These are phyloP conservation scores for Parachaetomium inaequale DNA, from an alignment of 495 filamentous ascomycete genomes.

Conservation along the genomic window DNA sequence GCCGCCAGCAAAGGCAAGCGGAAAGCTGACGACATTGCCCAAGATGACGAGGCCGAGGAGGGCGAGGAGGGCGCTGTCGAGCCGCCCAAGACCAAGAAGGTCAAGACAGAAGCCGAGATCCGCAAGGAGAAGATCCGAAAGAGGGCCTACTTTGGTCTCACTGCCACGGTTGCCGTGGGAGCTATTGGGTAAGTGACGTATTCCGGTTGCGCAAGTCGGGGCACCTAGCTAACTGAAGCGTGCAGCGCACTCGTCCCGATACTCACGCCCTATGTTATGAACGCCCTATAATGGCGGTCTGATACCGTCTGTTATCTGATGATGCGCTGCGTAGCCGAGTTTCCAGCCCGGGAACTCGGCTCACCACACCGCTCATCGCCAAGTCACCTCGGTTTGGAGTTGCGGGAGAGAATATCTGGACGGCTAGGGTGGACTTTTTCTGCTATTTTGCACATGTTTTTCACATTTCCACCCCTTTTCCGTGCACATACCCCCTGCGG, in stretches of 20 bases:
- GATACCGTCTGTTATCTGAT: neutral
- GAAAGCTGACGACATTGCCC: slow-evolving; percentile 70
- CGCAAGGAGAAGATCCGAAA: slow-evolving; percentile 79
- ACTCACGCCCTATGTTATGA: slow-evolving; percentile 54
- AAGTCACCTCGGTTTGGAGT: slow-evolving; percentile 11
- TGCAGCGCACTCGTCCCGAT: slow-evolving; percentile 42
- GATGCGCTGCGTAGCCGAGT: neutral
- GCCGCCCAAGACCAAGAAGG: slow-evolving; percentile 63
- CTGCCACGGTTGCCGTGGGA: slow-evolving; percentile 62
- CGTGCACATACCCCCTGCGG: slow-evolving; percentile 21
- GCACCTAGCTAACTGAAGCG: slow-evolving; percentile 11
- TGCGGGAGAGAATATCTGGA: slow-evolving; percentile 6
- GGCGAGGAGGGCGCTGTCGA: slow-evolving; percentile 51
- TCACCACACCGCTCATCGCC: neutral
- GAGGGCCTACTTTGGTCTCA: slow-evolving; percentile 78
- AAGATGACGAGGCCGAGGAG: slow-evolving; percentile 38
- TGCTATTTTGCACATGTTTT: slow-evolving; percentile 1
- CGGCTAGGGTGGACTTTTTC: slow-evolving; percentile 1
- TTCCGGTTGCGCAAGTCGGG: neutral
- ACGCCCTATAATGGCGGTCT: slow-evolving; percentile 36
- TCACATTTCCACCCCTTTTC: slow-evolving; percentile 10
- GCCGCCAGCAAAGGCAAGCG: slow-evolving; percentile 61
- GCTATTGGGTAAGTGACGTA: slow-evolving; percentile 70
- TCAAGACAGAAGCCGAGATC: slow-evolving; percentile 69
- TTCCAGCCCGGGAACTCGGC: neutral